Evolutionary conservation across 1,284 basidiomycete genomes (phyloP).

Genomic region (Psilocybe mexicana): DNA sequence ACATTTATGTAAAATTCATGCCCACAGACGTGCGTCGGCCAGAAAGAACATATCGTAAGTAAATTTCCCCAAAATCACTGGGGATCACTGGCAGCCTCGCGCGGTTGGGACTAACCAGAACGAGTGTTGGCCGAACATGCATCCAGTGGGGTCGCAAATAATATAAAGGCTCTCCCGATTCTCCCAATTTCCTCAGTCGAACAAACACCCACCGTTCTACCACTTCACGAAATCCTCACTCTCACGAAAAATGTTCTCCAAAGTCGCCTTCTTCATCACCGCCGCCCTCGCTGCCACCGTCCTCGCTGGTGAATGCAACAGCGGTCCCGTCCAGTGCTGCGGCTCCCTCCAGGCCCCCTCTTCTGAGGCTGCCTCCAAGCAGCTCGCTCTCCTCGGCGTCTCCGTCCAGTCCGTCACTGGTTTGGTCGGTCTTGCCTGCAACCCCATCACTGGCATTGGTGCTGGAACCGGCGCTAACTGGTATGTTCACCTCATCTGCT

Average conservation of each 20-base stretch:
- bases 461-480: constrained; percentile 13
- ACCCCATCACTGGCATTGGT: constrained; percentile 18
- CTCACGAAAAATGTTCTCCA: constrained; percentile 15
- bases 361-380: not conserved
- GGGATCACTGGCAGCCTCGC: too few species aligned
- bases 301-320: constrained; percentile 18
- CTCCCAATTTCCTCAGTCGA: not conserved
- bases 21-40: too few species aligned
- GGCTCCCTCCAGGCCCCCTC: not conserved
- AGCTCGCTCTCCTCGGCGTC: constrained; percentile 12
- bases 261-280: constrained; percentile 13
- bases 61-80: too few species aligned
- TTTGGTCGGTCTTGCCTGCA: constrained; percentile 15
- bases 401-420: constrained; percentile 11
- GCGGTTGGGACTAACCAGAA: not conserved
- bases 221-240: not conserved
- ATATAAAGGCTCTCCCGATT: not conserved
- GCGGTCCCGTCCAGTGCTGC: constrained; percentile 19
- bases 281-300: constrained; percentile 14
- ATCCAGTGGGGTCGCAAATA: not conserved
- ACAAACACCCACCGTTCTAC: constrained; percentile 1
- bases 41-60: too few species aligned
- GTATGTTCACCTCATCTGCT: not conserved
- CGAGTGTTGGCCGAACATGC: not conserved
- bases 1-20: too few species aligned